Percentiles rank a stretch among this genome's conserved stretches.
Conservation (phyloP, 1,139 yeast species). For the Dujonia santamariae region DNA sequence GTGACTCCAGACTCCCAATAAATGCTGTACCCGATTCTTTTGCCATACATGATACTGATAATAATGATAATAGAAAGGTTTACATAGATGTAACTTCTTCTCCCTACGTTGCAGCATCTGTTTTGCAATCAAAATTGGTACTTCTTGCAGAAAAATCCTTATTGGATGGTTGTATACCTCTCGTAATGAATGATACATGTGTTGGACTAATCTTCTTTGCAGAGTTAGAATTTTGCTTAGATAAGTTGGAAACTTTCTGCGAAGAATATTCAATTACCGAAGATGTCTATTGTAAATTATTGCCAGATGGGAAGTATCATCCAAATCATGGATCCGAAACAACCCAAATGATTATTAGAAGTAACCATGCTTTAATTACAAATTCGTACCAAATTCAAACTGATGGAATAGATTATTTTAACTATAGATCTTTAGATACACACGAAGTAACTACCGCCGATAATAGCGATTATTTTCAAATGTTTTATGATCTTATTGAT, state of each 20-base stretch:
- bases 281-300: slow-evolving; percentile 32
- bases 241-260: slow-evolving; percentile 36
- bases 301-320: slow-evolving; percentile 16
- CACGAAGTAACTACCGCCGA: slow-evolving; percentile 9
- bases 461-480: slow-evolving; percentile 12
- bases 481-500: slow-evolving; percentile 33
- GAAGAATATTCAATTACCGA: slow-evolving; percentile 24
- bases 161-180: slow-evolving; percentile 56
- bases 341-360: slow-evolving; percentile 6
- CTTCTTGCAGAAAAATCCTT: slow-evolving; percentile 39
- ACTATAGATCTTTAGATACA: slow-evolving; percentile 18
- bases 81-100: slow-evolving; percentile 40
- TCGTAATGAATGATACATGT: slow-evolving; percentile 33
- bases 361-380: slow-evolving; percentile 1
- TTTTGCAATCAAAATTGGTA: slow-evolving; percentile 32
- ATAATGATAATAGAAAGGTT: slow-evolving; percentile 13
- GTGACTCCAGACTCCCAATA: no score
- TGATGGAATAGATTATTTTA: slow-evolving; percentile 24
- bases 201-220: slow-evolving; percentile 53
- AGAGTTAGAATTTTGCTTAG: slow-evolving; percentile 52
- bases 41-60: no score
- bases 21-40: no score
- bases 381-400: slow-evolving; percentile 3
- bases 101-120: slow-evolving; percentile 29
- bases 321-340: slow-evolving; percentile 6